Conservation (phyloP, 1,284 basidiomycete genomes). For the Wolfiporia cocos region DNA sequence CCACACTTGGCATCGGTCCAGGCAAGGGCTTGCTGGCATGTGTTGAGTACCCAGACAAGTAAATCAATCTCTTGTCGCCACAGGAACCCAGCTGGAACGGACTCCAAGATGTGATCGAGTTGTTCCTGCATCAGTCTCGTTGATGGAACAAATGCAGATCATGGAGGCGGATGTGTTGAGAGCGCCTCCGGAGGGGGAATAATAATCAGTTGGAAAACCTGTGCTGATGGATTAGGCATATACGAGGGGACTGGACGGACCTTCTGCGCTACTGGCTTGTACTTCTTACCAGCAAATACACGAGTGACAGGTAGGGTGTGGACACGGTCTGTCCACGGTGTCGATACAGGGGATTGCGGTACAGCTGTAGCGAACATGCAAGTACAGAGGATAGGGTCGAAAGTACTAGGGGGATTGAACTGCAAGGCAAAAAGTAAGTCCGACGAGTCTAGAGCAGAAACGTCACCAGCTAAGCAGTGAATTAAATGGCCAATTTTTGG, state of each 20-base stretch:
- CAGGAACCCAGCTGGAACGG: conserved; percentile 11
- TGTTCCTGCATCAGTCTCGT: conserved; percentile 3
- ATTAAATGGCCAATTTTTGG: too few relatives aligned
- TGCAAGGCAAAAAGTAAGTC: too few relatives aligned
- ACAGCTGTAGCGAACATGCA: too few relatives aligned
- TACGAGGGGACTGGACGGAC: conserved; percentile 26
- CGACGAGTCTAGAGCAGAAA: too few relatives aligned
- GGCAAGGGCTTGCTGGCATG: conserved; percentile 19
- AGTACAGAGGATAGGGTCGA: too few relatives aligned
- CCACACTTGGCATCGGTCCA: conserved; percentile 26
- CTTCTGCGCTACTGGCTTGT: conserved; percentile 27
- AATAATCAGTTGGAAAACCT: conserved; percentile 19
- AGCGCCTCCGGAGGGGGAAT: conserved; percentile 8
- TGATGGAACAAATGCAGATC: not conserved
- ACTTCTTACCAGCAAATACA: conserved; percentile 9
- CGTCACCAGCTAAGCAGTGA: too few relatives aligned
- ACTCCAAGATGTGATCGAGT: conserved; percentile 4
- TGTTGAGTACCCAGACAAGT: conserved; percentile 15
- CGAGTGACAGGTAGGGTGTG: too few relatives aligned
- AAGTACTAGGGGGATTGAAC: too few relatives aligned
- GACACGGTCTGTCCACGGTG: too few relatives aligned
- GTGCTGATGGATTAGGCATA: conserved; percentile 21
- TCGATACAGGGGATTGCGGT: too few relatives aligned
- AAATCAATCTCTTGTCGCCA: conserved; percentile 19
- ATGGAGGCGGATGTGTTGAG: conserved; percentile 7